Percentiles rank a stretch among this genome's conserved stretches.
Conservation (phyloP, 1,284 basidiomycete species). For the Ceratobasidium sp. region DNA sequence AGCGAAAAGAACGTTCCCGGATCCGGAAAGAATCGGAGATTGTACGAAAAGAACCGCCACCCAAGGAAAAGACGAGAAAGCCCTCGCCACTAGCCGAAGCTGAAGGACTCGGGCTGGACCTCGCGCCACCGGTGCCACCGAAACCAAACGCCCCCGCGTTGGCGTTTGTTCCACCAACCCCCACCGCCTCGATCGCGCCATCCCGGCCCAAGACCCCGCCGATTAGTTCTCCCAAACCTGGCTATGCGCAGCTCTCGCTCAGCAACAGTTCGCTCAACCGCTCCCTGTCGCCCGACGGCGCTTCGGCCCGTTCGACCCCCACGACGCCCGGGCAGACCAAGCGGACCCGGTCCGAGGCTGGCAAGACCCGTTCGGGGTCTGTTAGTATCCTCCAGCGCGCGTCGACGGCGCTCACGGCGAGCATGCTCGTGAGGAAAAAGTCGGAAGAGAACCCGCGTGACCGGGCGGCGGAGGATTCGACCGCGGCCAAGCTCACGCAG, state of each 20-base stretch:
- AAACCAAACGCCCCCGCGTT: conserved; percentile 60
- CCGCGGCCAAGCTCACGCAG: conserved; percentile 6
- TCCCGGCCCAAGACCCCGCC: conserved; percentile 25
- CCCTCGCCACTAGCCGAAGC: not conserved
- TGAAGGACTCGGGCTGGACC: conserved; percentile 17
- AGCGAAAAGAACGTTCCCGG: conserved; percentile 64
- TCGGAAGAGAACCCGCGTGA: conserved; percentile 62
- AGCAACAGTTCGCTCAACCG: conserved; percentile 27
- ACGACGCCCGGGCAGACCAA: conserved; percentile 43
- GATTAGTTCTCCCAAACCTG: conserved; percentile 12
- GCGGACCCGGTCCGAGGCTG: conserved; percentile 43
- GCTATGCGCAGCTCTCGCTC: conserved; percentile 21
- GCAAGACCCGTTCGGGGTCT: conserved; percentile 77
- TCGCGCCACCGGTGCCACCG: conserved; percentile 19
- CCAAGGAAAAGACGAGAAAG: conserved; percentile 47
- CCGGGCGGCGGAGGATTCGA: conserved; percentile 24
- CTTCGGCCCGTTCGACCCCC: conserved; percentile 34
- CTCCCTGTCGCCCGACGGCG: conserved; percentile 34
- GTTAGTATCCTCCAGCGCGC: conserved; percentile 94
- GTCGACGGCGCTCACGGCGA: conserved; percentile 80
- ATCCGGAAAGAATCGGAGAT: conserved; percentile 51
- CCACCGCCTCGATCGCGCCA: conserved; percentile 18
- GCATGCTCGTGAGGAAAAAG: conserved; percentile 80
- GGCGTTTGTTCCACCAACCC: conserved; percentile 52
- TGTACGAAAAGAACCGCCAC: conserved; percentile 43